phyloP scores from a whole-genome alignment of 1,284 basidiomycete species.

The Moniliophthora roreri region DNA sequence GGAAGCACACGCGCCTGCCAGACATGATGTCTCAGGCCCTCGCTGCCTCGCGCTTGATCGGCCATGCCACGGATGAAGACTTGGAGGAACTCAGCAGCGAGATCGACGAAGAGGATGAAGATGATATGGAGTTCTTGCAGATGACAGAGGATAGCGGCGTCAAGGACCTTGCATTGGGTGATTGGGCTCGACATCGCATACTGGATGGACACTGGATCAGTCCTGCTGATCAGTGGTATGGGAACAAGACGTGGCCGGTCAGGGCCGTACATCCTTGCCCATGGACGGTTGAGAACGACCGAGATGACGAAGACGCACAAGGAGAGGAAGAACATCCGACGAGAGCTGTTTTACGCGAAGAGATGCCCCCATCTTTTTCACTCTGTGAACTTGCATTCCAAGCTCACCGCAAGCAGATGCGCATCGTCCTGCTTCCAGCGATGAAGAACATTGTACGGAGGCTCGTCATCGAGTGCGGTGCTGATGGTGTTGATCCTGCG shows the following conservation, averaged over 20 bases:
- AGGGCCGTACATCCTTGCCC: constrained; percentile 65
- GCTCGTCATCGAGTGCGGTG: constrained; percentile 58
- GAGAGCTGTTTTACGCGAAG: constrained; percentile 38
- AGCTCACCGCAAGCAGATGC: constrained; percentile 56
- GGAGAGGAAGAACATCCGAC: constrained; percentile 49
- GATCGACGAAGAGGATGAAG: constrained; percentile 59
- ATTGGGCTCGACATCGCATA: constrained; percentile 70
- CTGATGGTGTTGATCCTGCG: constrained; percentile 42
- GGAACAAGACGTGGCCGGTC: constrained; percentile 41
- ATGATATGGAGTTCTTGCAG: constrained; percentile 58
- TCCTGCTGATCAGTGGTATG: constrained; percentile 67
- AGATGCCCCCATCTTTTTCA: constrained; percentile 51
- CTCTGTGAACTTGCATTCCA: constrained; percentile 61
- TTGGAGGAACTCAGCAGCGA: constrained; percentile 42
- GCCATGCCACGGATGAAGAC: constrained; percentile 39
- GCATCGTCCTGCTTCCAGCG: constrained; percentile 55
- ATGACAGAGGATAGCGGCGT: constrained; percentile 62
- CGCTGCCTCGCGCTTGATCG: constrained; percentile 53
- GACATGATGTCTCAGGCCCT: constrained; percentile 67
- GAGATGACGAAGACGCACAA: constrained; percentile 23
- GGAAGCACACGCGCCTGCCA: constrained; percentile 58
- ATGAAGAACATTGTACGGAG: constrained; percentile 67
- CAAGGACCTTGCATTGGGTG: constrained; percentile 63
- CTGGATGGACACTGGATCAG: constrained; percentile 73
- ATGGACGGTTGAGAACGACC: constrained; percentile 45